Base-by-base conservation (phyloP, 768 basidiomycete species). In the Russula earlei region DNA sequence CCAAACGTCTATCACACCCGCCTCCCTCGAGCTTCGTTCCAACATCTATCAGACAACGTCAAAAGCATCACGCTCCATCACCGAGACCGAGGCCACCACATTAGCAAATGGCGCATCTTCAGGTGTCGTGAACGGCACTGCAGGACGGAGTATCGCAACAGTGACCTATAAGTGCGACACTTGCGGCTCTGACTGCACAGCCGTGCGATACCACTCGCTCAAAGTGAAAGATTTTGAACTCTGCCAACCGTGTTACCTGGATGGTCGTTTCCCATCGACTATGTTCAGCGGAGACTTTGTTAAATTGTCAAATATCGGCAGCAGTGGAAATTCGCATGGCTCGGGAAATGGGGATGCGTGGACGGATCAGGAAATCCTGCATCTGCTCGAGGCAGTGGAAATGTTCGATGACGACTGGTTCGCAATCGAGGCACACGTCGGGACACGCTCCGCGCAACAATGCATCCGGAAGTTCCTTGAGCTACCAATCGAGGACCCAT, bases 331-430 rank as follows among this genome's bases (percentile, higher is more conserved):
- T 24, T 59, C 74, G 65, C 61, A 76, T 70, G 52, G 70, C 15
- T 60, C 64, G 2, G 77, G 49, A 61, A 72, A 60, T 67, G 76
- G 29, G 12, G 84, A 83, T 53, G 76, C 77, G 57, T 99, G 96
- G 96, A 77, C 82, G 1, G 94, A 96, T 67, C 87, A 93, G 67
- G 96, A 99, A 69, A 77, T 85, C 19, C 70, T 99, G 10, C 71
- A 89, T 8, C 75, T 99, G 5, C 77, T 99, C n/a, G 96, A 99
- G 68, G 96, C 85, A 15, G 81, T 99, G 41, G 96, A 99, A 71
- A 96, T 99, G 91, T 91, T 84, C 68, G 92, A 96, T 62, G 95
- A 98, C 65, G 95, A 97, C 65, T 99, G 95, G 95, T 82, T 83
- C 20, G 79, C 82, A 47, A 84, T 98, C 60, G 87, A 94, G 62